Percentiles rank a stretch among this genome's conserved stretches.
Evolutionary conservation across 768 basidiomycete genomes (phyloP).

Genomic region (Leccinum obscurum): DNA sequence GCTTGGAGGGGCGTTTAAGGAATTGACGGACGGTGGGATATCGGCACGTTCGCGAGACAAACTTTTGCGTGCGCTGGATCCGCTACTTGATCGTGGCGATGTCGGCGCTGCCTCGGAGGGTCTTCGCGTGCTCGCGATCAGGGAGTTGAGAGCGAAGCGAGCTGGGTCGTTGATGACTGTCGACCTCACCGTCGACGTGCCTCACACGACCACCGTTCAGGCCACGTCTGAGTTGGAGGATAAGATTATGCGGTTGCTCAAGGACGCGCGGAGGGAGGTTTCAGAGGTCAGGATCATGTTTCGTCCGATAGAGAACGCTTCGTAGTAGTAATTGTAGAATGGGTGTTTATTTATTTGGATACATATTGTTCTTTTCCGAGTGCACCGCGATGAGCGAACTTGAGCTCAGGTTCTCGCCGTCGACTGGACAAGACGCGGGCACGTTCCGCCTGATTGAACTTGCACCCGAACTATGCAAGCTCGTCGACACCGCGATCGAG

Average conservation of each 20-base stretch:
- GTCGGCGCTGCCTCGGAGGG: constrained; percentile 17
- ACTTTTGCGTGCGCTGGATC: constrained; percentile 57
- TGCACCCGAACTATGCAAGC: constrained; percentile 61
- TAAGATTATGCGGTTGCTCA: constrained; percentile 56
- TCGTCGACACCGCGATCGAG: constrained; percentile 55
- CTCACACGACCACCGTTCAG: constrained; percentile 53
- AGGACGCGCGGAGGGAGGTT: constrained; percentile 60
- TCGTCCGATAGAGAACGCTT: constrained; percentile 38
- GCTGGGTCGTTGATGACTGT: constrained; percentile 82
- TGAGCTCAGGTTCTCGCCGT: constrained; percentile 53
- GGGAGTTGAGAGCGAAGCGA: constrained; percentile 67
- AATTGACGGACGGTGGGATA: constrained; percentile 84
- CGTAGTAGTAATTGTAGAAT: neutral
- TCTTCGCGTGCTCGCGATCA: constrained; percentile 43
- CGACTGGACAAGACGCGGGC: constrained; percentile 47
- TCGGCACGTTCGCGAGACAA: constrained; percentile 51
- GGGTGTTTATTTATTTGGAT: too few species aligned
- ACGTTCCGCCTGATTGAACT: constrained; percentile 74
- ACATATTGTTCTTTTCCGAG: too few species aligned
- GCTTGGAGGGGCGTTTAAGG: constrained; percentile 68
- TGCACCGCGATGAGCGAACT: constrained; percentile 22
- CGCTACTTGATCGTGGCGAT: constrained; percentile 42
- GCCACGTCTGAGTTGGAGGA: constrained; percentile 62
- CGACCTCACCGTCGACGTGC: constrained; percentile 77
- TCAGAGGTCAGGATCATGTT: constrained; percentile 73